Conservation (phyloP, 23 red algal genomes). For the Gracilariopsis chorda region DNA sequence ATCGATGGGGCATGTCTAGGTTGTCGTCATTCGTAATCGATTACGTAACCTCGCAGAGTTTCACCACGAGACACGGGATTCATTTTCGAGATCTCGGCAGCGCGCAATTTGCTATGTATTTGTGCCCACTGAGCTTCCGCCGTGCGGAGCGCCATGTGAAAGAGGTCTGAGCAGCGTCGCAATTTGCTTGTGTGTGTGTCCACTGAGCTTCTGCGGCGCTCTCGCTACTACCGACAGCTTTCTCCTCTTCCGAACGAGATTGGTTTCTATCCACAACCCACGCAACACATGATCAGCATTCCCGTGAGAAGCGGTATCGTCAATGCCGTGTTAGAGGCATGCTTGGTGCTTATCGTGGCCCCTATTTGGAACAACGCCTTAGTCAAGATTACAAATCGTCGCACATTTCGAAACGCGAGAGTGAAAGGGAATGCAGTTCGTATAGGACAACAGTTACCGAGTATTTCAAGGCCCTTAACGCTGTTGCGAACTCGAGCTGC, state of each 20-base stretch:
- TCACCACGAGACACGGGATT: too few species aligned
- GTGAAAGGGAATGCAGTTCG: not conserved
- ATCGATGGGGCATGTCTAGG: too few species aligned
- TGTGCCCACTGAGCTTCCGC: too few species aligned
- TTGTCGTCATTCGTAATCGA: too few species aligned
- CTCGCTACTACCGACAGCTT: not conserved
- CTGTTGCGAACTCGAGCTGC: not conserved
- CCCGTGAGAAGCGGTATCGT: not conserved
- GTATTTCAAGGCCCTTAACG: not conserved
- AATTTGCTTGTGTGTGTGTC: not conserved
- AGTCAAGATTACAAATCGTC: not conserved
- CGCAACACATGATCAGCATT: not conserved
- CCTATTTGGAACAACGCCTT: not conserved
- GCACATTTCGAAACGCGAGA: not conserved
- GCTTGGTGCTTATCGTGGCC: not conserved
- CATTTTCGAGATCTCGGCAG: too few species aligned
- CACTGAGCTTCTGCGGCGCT: not conserved
- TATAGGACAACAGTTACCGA: not conserved
- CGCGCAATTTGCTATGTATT: too few species aligned
- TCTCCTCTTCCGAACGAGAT: not conserved
- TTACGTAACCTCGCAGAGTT: too few species aligned
- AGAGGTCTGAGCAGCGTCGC: not conserved
- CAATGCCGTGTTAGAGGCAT: not conserved
- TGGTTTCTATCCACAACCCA: not conserved
- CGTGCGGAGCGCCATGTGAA: too few species aligned